Evolutionary conservation across 176 grass and related monocot species (phyloP).

Genomic region (Oryza brachyantha): DNA sequence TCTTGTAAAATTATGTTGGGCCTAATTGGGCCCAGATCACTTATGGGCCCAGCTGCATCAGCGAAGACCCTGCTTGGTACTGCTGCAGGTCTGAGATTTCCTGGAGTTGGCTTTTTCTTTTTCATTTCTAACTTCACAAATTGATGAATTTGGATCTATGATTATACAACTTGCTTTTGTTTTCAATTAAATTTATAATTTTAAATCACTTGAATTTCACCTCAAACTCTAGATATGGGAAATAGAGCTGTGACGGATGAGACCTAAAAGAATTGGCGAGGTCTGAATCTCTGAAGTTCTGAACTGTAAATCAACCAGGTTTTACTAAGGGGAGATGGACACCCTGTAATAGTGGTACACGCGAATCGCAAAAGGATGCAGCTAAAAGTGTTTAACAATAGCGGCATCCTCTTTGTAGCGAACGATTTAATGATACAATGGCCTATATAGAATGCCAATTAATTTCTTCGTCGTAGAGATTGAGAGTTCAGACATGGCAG

Average conservation of each 20-base stretch:
- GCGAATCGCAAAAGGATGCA: neutral
- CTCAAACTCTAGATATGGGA: too few relatives aligned
- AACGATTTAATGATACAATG: neutral
- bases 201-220: too few relatives aligned
- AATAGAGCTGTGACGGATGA: too few relatives aligned
- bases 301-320: neutral
- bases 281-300: neutral
- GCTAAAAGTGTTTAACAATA: neutral
- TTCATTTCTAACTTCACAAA: too few relatives aligned
- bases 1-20: neutral
- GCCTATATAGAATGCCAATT: neutral
- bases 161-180: too few relatives aligned
- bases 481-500: neutral
- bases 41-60: neutral
- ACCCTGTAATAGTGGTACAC: neutral
- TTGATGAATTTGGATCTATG: too few relatives aligned
- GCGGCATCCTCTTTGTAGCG: neutral
- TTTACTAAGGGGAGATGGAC: neutral
- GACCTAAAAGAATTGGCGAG: too few relatives aligned
- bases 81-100: too few relatives aligned
- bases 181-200: too few relatives aligned
- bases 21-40: neutral
- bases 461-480: neutral
- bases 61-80: too few relatives aligned
- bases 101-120: too few relatives aligned